These are phyloP conservation scores for Musa acuminata DNA, from an alignment of 176 grass and related monocot species.

Conservation along the genomic window DNA sequence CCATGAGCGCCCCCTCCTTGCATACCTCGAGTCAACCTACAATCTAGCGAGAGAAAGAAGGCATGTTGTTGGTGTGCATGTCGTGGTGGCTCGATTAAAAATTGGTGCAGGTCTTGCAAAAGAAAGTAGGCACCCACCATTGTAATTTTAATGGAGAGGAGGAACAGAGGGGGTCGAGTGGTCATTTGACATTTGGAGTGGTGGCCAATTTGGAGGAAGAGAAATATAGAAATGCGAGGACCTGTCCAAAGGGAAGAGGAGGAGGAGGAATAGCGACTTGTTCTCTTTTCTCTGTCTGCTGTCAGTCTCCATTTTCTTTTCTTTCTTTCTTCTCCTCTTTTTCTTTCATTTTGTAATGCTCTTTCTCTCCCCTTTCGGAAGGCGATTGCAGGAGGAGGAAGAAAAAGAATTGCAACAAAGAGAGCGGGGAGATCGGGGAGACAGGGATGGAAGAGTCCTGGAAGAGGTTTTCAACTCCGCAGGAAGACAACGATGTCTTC, in stretches of 20 bases:
- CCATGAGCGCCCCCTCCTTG: not conserved
- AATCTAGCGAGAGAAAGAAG: not conserved
- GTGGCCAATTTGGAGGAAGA: conserved; percentile 54
- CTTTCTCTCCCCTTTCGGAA: conserved; percentile 62
- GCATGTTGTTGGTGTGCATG: too few relatives aligned
- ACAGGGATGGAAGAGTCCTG: conserved; percentile 18
- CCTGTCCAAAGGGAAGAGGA: conserved; percentile 16
- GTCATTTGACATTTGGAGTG: conserved; percentile 55
- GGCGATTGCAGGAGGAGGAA: conserved; percentile 68
- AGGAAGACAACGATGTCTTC: conserved; percentile 80
- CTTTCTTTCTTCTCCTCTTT: too few relatives aligned
- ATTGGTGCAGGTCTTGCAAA: not conserved
- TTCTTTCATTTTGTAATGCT: not conserved
- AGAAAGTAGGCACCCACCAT: not conserved
- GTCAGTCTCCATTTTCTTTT: conserved; percentile 31
- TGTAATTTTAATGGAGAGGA: not conserved
- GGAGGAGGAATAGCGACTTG: conserved; percentile 53
- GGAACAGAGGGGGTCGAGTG: conserved; percentile 18
- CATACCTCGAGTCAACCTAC: too few relatives aligned
- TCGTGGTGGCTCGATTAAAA: conserved; percentile 3
- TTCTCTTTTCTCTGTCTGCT: conserved; percentile 38
- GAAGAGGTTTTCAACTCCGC: conserved; percentile 47
- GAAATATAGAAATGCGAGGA: conserved; percentile 23
- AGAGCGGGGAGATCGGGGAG: conserved; percentile 48
- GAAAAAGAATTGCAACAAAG: conserved; percentile 35